Conservation (phyloP, 441 rosid genomes). For the Manihot esculenta region DNA sequence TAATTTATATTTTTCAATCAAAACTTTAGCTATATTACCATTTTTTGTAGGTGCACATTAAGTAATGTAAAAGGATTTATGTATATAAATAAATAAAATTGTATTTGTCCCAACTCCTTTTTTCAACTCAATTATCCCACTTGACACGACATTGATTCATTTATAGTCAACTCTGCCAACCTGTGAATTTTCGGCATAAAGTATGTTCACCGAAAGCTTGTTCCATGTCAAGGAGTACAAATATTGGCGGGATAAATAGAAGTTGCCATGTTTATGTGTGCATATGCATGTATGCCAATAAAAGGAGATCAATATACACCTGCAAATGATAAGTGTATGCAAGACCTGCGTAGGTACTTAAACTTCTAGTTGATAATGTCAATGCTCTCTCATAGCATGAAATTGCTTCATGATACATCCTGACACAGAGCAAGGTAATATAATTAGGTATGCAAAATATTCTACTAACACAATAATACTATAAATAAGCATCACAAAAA, state of each 20-base stretch:
- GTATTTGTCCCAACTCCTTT: neutral
- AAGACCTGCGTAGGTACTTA: slow-evolving; percentile 92
- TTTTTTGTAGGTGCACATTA: neutral
- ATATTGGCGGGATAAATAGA: neutral
- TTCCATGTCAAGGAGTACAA: neutral
- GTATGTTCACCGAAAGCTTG: too few species aligned
- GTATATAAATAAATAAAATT: neutral
- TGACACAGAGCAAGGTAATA: slow-evolving; percentile 28
- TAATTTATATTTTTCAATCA: neutral
- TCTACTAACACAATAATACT: neutral
- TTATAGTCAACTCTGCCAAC: too few species aligned
- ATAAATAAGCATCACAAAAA: neutral
- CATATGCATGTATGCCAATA: neutral
- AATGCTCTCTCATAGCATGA: slow-evolving; percentile 85
- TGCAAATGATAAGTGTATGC: slow-evolving; percentile 88
- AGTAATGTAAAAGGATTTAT: neutral
- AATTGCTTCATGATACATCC: slow-evolving; percentile 74
- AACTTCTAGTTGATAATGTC: slow-evolving; percentile 68
- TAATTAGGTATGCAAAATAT: too few species aligned
- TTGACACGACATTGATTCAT: neutral
- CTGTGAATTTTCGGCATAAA: too few species aligned
- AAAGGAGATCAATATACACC: slow-evolving; percentile 47
- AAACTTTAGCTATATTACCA: neutral
- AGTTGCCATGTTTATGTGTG: neutral
- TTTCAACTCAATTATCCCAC: neutral